Base-by-base conservation (phyloP, 2,329 filamentous ascomycete genomes). In the Fusarium austroafricanum region DNA sequence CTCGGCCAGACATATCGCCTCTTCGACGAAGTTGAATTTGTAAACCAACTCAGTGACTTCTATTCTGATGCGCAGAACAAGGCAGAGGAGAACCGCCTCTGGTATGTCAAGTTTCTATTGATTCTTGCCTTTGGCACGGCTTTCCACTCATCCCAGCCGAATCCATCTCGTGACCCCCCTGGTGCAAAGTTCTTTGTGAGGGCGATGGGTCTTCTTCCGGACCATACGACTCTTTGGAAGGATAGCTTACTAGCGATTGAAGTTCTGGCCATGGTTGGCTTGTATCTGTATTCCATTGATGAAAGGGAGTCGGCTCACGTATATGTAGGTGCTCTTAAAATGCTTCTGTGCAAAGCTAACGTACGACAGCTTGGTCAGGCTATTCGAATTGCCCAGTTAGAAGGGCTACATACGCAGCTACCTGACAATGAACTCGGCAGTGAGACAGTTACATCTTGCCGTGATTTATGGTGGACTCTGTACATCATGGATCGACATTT, bases 61-160 rank as follows among this genome's bases (percentile, higher is more conserved):
- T 74, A 75, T 31, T 64, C 61, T 6, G 59, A 73, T 10, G 61
- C 71, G 1, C 42, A 61, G n/a, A 40, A 21, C 20, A 74, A 66
- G 23, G 72, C 70, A 15, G 42, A 55, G 10, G 62, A 69, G 18
- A 66, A 55, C 12, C 56, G 52, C 26, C 65, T 86, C 21, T 85
- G 84, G 84, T 84, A 83, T 67, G 79, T 84, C 45, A 83, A 86
- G 57, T 84, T 83, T 51, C 75, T 86, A 6, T 71, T 86, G 5
- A 79, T 86, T 18, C 75, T 87, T 17, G 83, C 84, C 2, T 76
- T 75, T 60, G 74, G 75, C 10, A 75, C 68, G 9, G 75, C 75
- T 4, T 76, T 76, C 35, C 60, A 71, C 2, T 42, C 59, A 5
- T 46, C 64, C 15, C 69, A 62, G 10, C 53, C 61, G 3, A 50